These are phyloP conservation scores for Irpex rosettiformis DNA, from an alignment of 1,284 basidiomycete genomes.

Conservation along the genomic window DNA sequence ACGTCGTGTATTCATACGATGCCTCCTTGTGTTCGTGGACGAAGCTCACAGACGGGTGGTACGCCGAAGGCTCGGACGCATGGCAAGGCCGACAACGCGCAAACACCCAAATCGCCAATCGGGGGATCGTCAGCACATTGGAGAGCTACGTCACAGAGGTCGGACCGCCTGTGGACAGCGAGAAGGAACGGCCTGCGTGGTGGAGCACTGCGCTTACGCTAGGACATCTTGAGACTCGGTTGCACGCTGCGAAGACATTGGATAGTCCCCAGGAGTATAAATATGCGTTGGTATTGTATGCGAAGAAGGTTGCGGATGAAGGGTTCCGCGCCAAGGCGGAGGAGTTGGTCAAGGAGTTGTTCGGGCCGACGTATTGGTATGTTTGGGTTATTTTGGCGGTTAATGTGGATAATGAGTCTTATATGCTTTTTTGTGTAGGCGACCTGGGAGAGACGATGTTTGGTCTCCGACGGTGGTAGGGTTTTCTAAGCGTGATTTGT, in stretches of 20 bases:
- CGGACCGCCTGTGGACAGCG: slow-evolving; percentile 30
- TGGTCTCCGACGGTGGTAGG: slow-evolving; percentile 72
- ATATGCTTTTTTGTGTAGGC: slow-evolving; percentile 39
- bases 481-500: slow-evolving; percentile 71
- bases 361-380: slow-evolving; percentile 84
- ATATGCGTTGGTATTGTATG: slow-evolving; percentile 70
- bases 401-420: background rate
- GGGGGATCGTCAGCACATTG: slow-evolving; percentile 49
- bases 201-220: slow-evolving; percentile 78
- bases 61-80: slow-evolving; percentile 74
- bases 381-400: slow-evolving; percentile 24
- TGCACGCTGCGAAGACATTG: slow-evolving; percentile 68
- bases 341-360: slow-evolving; percentile 82
- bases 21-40: slow-evolving; percentile 61
- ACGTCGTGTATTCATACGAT: slow-evolving; percentile 77
- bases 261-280: slow-evolving; percentile 85
- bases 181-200: slow-evolving; percentile 54
- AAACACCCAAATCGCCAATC: slow-evolving; percentile 34
- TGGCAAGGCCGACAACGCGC: slow-evolving; percentile 70
- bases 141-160: slow-evolving; percentile 56
- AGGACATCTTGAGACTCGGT: slow-evolving; percentile 78
- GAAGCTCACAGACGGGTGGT: slow-evolving; percentile 76
- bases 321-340: slow-evolving; percentile 83
- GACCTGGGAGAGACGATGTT: slow-evolving; percentile 53
- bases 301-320: slow-evolving; percentile 81